A percentile compares a stretch with the other conserved stretches of the same genome.
phyloP scores from a whole-genome alignment of 139 green algal genomes.

The Dunaliella sp. region DNA sequence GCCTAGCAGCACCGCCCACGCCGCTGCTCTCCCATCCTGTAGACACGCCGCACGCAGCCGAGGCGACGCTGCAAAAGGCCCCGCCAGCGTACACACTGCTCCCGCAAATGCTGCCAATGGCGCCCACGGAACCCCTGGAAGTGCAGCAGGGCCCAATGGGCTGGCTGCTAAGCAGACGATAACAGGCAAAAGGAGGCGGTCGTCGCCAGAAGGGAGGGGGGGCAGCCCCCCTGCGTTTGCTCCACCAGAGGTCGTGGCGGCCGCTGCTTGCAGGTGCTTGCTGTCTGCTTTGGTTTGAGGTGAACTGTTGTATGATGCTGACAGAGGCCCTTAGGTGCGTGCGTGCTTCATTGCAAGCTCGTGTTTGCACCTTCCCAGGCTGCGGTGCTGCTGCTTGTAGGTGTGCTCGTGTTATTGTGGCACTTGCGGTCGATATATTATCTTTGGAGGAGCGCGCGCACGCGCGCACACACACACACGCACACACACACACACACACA shows the following conservation, averaged over 20 bases:
- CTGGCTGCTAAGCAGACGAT: neutral
- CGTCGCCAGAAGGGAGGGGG: neutral
- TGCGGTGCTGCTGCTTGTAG: too few relatives aligned
- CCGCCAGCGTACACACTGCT: neutral
- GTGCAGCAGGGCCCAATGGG: neutral
- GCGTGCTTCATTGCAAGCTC: too few relatives aligned
- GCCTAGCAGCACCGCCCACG: neutral
- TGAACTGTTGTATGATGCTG: too few relatives aligned
- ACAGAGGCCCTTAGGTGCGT: too few relatives aligned
- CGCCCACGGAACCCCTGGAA: neutral
- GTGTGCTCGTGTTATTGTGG: too few relatives aligned
- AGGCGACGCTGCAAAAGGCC: neutral
- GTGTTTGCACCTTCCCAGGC: too few relatives aligned
- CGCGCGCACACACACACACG: too few relatives aligned
- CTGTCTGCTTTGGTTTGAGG: too few relatives aligned
- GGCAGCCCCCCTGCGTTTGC: conserved; percentile 42
- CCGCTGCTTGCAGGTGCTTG: conserved; percentile 33
- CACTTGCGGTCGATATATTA: too few relatives aligned
- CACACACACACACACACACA: too few relatives aligned
- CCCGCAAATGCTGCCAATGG: neutral
- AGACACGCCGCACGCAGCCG: conserved; percentile 11
- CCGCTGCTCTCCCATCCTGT: neutral
- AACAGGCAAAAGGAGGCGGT: neutral
- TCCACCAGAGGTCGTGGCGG: conserved; percentile 45
- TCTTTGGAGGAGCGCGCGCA: too few relatives aligned